Conservation (phyloP, 164 flowering plant species). For the grape (Vitis vinifera) region DNA sequence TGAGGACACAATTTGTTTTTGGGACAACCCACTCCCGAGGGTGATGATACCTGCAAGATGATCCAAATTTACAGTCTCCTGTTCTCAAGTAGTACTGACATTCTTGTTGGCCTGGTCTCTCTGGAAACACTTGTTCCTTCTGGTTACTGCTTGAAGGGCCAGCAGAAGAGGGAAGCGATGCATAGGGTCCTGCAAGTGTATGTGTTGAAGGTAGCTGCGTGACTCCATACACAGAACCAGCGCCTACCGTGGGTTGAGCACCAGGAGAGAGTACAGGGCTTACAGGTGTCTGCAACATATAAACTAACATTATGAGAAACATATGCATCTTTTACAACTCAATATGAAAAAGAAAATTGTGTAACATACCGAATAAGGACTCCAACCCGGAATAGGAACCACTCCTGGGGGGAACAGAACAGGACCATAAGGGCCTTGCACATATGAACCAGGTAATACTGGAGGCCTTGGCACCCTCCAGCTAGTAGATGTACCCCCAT, state of each 20-base stretch:
- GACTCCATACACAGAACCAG: slow-evolving; percentile 39
- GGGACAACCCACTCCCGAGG: slow-evolving; percentile 31
- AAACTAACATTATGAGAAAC: neutral
- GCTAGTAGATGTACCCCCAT: slow-evolving; percentile 33
- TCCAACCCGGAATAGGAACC: slow-evolving; percentile 42
- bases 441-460: slow-evolving; percentile 41
- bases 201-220: slow-evolving; percentile 34
- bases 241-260: slow-evolving; percentile 37
- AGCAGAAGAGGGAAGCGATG: slow-evolving; percentile 24
- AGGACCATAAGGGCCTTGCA: slow-evolving; percentile 49
- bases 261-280: slow-evolving; percentile 46
- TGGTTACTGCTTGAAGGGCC: slow-evolving; percentile 29
- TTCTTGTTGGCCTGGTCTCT: slow-evolving; percentile 53
- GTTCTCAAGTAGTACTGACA: slow-evolving; percentile 46
- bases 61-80: slow-evolving; percentile 50
- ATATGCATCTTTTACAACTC: neutral
- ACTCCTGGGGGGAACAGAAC: slow-evolving; percentile 43
- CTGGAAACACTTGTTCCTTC: slow-evolving; percentile 38
- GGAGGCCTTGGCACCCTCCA: slow-evolving; percentile 49
- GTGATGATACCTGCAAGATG: slow-evolving; percentile 48
- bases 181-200: slow-evolving; percentile 29
- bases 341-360: neutral
- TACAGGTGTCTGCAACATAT: slow-evolving; percentile 39
- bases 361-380: slow-evolving; percentile 41
- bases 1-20: slow-evolving; percentile 30